Percentiles rank a stretch among this genome's conserved stretches.
Evolutionary conservation across 768 basidiomycete genomes (phyloP).

Genomic region (Leccinum arenicola): DNA sequence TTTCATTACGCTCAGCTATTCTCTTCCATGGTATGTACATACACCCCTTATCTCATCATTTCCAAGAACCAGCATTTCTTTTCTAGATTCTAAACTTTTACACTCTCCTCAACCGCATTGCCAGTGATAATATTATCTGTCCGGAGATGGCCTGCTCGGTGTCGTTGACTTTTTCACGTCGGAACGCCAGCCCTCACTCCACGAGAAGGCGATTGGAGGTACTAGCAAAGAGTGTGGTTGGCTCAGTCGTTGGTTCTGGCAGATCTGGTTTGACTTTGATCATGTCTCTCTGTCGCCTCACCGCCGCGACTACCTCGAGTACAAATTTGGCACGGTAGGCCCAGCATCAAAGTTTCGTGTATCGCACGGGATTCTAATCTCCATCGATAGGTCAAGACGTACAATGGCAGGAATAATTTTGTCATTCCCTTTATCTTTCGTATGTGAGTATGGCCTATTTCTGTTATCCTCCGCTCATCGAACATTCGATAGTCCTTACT

Average conservation of each 20-base stretch:
- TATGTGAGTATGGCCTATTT: slow-evolving; percentile 41
- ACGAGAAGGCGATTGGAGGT: slow-evolving; percentile 63
- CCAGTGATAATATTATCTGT: slow-evolving; percentile 48
- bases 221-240: slow-evolving; percentile 58
- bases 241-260: slow-evolving; percentile 76
- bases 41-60: slow-evolving; percentile 1
- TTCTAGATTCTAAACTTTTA: slow-evolving; percentile 60
- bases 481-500: slow-evolving; percentile 49
- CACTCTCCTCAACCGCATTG: slow-evolving; percentile 63
- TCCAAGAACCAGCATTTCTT: slow-evolving; percentile 2
- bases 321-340: slow-evolving; percentile 71
- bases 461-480: neutral
- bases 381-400: slow-evolving; percentile 46
- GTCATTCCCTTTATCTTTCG: slow-evolving; percentile 63
- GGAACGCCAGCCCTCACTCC: slow-evolving; percentile 49
- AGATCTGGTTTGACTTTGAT: slow-evolving; percentile 64
- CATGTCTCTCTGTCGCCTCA: slow-evolving; percentile 54
- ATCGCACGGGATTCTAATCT: neutral
- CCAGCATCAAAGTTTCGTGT: neutral
- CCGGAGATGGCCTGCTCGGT: slow-evolving; percentile 56
- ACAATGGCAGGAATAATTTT: slow-evolving; percentile 58
- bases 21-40: slow-evolving; percentile 48
- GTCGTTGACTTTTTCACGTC: slow-evolving; percentile 75
- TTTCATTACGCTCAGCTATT: slow-evolving; percentile 54
- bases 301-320: slow-evolving; percentile 71